These are phyloP conservation scores for Pugionium cornutum DNA, from an alignment of 345 rosid genomes.

Conservation along the genomic window DNA sequence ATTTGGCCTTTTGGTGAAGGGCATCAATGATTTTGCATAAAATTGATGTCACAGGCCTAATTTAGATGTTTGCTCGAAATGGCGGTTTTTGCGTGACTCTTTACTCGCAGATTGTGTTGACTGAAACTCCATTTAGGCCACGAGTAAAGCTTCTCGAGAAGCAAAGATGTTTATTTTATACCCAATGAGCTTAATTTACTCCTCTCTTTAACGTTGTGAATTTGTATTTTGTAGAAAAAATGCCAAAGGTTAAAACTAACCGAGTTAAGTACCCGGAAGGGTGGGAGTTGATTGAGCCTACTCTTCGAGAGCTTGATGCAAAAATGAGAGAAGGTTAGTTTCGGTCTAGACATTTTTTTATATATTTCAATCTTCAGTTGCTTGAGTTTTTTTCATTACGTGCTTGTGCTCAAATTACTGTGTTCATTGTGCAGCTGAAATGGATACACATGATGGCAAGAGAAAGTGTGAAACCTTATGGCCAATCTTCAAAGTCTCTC, in stretches of 20 bases:
- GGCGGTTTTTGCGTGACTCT: background rate
- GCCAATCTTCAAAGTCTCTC: conserved; percentile 75
- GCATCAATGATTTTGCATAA: no score
- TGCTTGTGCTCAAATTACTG: background rate
- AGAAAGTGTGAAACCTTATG: conserved; percentile 79
- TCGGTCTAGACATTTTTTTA: background rate
- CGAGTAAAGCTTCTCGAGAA: conserved; percentile 80
- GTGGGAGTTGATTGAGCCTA: conserved; percentile 84
- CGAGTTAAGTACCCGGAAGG: conserved; percentile 70
- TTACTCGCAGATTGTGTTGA: conserved; percentile 50
- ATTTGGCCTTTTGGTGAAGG: no score
- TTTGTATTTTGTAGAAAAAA: conserved; percentile 19
- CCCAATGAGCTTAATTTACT: background rate
- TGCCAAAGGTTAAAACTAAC: conserved; percentile 82
- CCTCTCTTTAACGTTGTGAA: background rate
- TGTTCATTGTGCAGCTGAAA: conserved; percentile 57
- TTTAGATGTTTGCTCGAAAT: background rate
- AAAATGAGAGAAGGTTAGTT: conserved; percentile 81
- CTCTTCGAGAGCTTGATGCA: conserved; percentile 59
- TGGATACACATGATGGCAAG: conserved; percentile 77
- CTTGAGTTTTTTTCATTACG: background rate
- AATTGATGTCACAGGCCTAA: conserved; percentile 3
- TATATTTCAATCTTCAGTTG: background rate
- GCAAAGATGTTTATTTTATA: conserved; percentile 54
- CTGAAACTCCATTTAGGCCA: conserved; percentile 76